Evolutionary conservation across 2,329 filamentous ascomycete species (phyloP).

Genomic region (Plectosphaerella plurivora): DNA sequence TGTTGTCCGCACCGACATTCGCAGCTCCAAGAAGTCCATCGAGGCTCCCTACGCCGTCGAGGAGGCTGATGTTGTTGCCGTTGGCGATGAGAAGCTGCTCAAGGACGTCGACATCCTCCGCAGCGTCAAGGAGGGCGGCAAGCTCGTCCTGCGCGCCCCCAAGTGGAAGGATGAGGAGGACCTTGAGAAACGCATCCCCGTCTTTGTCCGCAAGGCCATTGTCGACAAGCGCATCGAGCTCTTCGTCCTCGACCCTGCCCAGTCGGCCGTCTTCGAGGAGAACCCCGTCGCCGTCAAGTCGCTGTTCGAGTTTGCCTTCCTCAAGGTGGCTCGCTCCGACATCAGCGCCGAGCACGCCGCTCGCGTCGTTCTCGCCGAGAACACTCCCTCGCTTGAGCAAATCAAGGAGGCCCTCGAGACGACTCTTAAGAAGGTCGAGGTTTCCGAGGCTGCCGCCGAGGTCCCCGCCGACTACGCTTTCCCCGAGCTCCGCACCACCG

Average conservation of each 20-base stretch:
- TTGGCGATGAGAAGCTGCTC: slow-evolving; percentile 73
- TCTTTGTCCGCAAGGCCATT: slow-evolving; percentile 65
- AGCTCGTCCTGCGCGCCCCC: slow-evolving; percentile 70
- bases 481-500: slow-evolving; percentile 53
- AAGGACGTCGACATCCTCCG: slow-evolving; percentile 71
- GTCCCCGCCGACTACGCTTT: slow-evolving; percentile 53
- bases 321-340: slow-evolving; percentile 69
- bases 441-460: slow-evolving; percentile 77
- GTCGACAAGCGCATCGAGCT: slow-evolving; percentile 67
- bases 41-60: slow-evolving; percentile 80
- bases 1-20: slow-evolving; percentile 76
- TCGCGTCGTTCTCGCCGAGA: slow-evolving; percentile 58
- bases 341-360: slow-evolving; percentile 57
- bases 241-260: slow-evolving; percentile 69
- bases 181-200: slow-evolving; percentile 78
- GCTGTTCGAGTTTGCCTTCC: slow-evolving; percentile 76
- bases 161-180: slow-evolving; percentile 78
- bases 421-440: slow-evolving; percentile 67
- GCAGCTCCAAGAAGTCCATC: slow-evolving; percentile 75
- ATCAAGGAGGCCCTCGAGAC: slow-evolving; percentile 64
- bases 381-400: slow-evolving; percentile 44
- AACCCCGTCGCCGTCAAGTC: slow-evolving; percentile 58
- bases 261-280: slow-evolving; percentile 63
- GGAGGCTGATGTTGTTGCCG: slow-evolving; percentile 71
- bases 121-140: slow-evolving; percentile 65